phyloP scores from a whole-genome alignment of 2,329 filamentous ascomycete species.

The Aspergillus versicolor region DNA sequence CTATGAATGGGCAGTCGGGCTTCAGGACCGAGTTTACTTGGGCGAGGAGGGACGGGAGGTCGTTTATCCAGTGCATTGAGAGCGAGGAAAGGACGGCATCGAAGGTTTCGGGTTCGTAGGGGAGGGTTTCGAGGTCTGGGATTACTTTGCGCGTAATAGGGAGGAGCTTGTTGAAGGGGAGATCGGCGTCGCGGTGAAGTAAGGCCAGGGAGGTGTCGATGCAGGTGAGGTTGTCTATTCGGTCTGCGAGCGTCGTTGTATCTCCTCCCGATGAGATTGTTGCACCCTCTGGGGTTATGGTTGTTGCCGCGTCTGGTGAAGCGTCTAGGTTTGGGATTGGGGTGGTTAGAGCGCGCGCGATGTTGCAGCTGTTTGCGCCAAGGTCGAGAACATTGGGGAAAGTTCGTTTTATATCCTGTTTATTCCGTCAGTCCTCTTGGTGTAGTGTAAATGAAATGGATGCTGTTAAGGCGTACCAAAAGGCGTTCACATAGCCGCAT shows the following conservation, averaged over 20 bases:
- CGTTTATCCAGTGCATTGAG: constrained; percentile 96
- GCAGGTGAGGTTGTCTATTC: constrained; percentile 73
- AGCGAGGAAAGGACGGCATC: constrained; percentile 88
- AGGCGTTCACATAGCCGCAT: constrained; percentile 79
- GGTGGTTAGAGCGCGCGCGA: constrained; percentile 75
- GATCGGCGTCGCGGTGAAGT: constrained; percentile 71
- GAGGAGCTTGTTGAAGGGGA: constrained; percentile 69
- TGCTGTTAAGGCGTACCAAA: constrained; percentile 55
- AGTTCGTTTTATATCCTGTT: constrained; percentile 83
- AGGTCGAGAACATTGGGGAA: constrained; percentile 86
- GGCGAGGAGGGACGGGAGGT: constrained; percentile 78
- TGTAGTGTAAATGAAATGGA: not conserved
- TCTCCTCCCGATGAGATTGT: constrained; percentile 39
- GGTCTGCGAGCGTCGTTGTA: constrained; percentile 59
- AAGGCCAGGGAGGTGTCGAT: constrained; percentile 77
- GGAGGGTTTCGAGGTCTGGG: constrained; percentile 64
- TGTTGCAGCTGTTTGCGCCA: constrained; percentile 92
- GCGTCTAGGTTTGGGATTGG: constrained; percentile 50
- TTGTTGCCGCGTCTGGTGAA: not conserved
- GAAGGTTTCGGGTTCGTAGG: constrained; percentile 74
- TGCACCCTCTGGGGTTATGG: not conserved
- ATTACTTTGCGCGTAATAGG: constrained; percentile 73
- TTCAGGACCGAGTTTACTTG: constrained; percentile 87
- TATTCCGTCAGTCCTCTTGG: constrained; percentile 15
- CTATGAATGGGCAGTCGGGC: constrained; percentile 87